Percentiles rank a stretch among this genome's conserved stretches.
These are phyloP conservation scores for Fusarium azukiicola DNA, from an alignment of 2,329 filamentous ascomycete species.

Conservation along the genomic window DNA sequence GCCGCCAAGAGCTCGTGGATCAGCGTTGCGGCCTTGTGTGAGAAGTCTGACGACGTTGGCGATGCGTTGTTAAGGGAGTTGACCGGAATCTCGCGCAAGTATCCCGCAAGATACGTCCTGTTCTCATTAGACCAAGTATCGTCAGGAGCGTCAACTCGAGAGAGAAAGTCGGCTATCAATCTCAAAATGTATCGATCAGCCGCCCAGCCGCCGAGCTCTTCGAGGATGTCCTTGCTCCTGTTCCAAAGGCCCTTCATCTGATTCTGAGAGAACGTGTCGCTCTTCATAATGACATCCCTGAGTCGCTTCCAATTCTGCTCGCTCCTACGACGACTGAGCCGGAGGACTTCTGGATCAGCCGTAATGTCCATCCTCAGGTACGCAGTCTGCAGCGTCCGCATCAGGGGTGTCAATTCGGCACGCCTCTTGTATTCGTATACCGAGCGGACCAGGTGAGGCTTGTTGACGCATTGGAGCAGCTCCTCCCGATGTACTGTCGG, in stretches of 20 bases:
- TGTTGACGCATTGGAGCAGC: conserved; percentile 83
- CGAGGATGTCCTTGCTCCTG: conserved; percentile 72
- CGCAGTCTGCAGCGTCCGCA: conserved; percentile 68
- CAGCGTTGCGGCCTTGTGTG: conserved; percentile 78
- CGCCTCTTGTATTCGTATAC: conserved; percentile 54
- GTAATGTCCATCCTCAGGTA: conserved; percentile 73
- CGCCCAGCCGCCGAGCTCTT: conserved; percentile 84
- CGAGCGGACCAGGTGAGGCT: conserved; percentile 74
- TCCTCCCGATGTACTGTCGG: conserved; percentile 86
- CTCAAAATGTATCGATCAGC: conserved; percentile 82
- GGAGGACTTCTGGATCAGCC: conserved; percentile 80
- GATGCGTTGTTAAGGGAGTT: conserved; percentile 36
- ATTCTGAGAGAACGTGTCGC: conserved; percentile 73
- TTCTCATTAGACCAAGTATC: conserved; percentile 72
- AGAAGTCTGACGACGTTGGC: conserved; percentile 61
- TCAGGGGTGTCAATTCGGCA: conserved; percentile 56
- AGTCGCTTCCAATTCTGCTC: conserved; percentile 66
- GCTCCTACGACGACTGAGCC: conserved; percentile 66
- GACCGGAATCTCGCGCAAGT: conserved; percentile 64
- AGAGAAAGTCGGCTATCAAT: conserved; percentile 64
- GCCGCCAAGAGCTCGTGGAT: conserved; percentile 71
- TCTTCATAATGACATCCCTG: conserved; percentile 62
- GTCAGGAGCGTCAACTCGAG: conserved; percentile 52
- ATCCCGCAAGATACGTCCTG: conserved; percentile 74
- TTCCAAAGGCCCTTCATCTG: conserved; percentile 78